phyloP scores from a whole-genome alignment of 306 rosid species.

The Purshia tridentata region DNA sequence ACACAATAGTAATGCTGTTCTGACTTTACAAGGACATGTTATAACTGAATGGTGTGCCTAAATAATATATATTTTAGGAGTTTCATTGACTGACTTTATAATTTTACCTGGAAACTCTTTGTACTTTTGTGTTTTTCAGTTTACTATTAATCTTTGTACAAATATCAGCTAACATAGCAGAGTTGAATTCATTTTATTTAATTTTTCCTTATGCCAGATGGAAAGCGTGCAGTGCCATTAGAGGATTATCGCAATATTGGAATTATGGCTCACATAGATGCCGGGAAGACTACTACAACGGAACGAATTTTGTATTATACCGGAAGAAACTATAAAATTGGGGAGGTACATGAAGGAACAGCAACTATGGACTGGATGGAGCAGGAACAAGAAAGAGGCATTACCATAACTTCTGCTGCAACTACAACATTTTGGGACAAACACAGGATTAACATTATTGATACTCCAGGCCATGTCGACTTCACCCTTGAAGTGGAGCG shows the following conservation, averaged over 20 bases:
- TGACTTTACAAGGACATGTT: background rate
- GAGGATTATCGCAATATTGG: conserved; percentile 92
- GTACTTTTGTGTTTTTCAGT: background rate
- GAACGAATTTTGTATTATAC: conserved; percentile 85
- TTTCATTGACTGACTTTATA: background rate
- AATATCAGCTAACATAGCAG: conserved; percentile 7
- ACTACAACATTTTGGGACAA: conserved; percentile 95
- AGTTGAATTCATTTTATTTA: conserved; percentile 21
- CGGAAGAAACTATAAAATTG: conserved; percentile 92
- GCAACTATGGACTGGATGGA: conserved; percentile 99
- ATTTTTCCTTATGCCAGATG: conserved; percentile 32
- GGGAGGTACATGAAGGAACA: conserved; percentile 97
- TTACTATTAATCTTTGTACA: background rate
- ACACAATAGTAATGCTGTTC: background rate
- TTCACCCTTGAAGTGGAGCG: conserved; percentile 97
- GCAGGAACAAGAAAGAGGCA: conserved; percentile 98
- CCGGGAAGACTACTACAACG: conserved; percentile 94
- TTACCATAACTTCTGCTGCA: conserved; percentile 98
- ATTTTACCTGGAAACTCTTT: background rate
- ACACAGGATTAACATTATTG: conserved; percentile 90
- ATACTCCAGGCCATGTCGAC: conserved; percentile 97
- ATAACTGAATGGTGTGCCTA: background rate
- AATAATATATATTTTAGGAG: background rate
- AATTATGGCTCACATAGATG: conserved; percentile 98
- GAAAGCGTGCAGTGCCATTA: conserved; percentile 62